These are phyloP conservation scores for Hibiscus tridactylites DNA, from an alignment of 345 rosid genomes.

Conservation along the genomic window DNA sequence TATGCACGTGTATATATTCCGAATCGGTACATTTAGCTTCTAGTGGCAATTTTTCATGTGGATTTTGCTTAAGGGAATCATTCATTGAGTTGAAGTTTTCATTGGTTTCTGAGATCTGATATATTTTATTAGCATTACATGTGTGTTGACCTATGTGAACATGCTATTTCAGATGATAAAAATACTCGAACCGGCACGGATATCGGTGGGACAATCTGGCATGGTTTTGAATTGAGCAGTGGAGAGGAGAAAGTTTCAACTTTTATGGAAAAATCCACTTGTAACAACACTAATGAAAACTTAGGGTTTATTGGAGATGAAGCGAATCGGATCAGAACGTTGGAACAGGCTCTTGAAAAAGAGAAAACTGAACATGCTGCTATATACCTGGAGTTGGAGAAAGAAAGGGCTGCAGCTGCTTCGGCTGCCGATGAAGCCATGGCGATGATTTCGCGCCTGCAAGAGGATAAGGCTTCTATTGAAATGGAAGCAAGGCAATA, in stretches of 20 bases:
- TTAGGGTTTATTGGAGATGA: constrained; percentile 14
- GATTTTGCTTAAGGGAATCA: neutral
- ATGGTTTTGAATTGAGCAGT: constrained; percentile 22
- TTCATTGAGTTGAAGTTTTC: neutral
- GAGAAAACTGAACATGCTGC: constrained; percentile 41
- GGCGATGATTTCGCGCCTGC: constrained; percentile 83
- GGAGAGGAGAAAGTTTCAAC: constrained; percentile 14
- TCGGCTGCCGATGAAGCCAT: constrained; percentile 86
- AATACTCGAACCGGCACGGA: neutral
- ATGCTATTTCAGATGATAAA: constrained; percentile 23
- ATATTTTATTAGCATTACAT: neutral
- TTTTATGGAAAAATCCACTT: constrained; percentile 15
- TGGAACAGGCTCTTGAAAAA: constrained; percentile 49
- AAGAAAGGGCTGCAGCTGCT: constrained; percentile 85
- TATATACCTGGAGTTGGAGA: constrained; percentile 53
- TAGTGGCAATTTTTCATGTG: neutral
- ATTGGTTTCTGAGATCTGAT: neutral
- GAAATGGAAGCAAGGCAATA: constrained; percentile 88
- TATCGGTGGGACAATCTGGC: constrained; percentile 14
- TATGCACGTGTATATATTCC: neutral
- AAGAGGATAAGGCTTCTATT: constrained; percentile 70
- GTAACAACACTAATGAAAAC: constrained; percentile 5
- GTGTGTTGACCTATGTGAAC: constrained; percentile 10
- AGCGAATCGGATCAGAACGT: constrained; percentile 25
- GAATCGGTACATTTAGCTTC: neutral